Conservation (phyloP, 1,284 basidiomycete species). For the Ceratobasidium sp. region DNA sequence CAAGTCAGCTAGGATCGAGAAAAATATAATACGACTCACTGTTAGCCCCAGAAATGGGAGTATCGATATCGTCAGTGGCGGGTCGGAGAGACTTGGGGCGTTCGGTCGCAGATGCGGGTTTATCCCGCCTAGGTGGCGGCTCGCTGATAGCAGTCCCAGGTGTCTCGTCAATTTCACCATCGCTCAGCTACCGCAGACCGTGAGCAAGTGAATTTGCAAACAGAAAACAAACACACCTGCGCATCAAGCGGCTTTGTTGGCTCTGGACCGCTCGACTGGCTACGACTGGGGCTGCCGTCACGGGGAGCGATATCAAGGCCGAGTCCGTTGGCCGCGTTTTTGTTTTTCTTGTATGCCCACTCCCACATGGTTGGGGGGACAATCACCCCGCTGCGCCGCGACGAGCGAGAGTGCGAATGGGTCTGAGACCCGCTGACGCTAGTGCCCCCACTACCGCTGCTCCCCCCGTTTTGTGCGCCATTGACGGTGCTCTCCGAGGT, state of each 20-base stretch:
- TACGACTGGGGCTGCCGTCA: constrained; percentile 37
- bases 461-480: constrained; percentile 35
- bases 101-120: constrained; percentile 36
- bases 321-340: constrained; percentile 15
- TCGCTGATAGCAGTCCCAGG: constrained; percentile 33
- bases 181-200: constrained; percentile 31
- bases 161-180: constrained; percentile 38
- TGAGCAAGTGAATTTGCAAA: constrained; percentile 16
- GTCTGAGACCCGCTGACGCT: constrained; percentile 36
- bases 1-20: constrained; percentile 1
- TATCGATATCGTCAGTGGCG: constrained; percentile 24
- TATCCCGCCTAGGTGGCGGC: constrained; percentile 25
- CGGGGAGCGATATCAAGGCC: constrained; percentile 33
- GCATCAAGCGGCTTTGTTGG: constrained; percentile 16
- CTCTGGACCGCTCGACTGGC: constrained; percentile 41
- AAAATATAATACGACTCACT: constrained; percentile 34
- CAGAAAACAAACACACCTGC: constrained; percentile 13
- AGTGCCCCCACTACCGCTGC: constrained; percentile 40
- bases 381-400: constrained; percentile 25
- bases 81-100: constrained; percentile 2
- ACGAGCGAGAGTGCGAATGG: constrained; percentile 32
- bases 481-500: constrained; percentile 44
- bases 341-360: constrained; percentile 44
- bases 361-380: constrained; percentile 44
- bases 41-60: constrained; percentile 31